A percentile compares a stretch with the other conserved stretches of the same genome.
Conservation (phyloP, 306 rosid species). For the Trichosanthes cucumerina region DNA sequence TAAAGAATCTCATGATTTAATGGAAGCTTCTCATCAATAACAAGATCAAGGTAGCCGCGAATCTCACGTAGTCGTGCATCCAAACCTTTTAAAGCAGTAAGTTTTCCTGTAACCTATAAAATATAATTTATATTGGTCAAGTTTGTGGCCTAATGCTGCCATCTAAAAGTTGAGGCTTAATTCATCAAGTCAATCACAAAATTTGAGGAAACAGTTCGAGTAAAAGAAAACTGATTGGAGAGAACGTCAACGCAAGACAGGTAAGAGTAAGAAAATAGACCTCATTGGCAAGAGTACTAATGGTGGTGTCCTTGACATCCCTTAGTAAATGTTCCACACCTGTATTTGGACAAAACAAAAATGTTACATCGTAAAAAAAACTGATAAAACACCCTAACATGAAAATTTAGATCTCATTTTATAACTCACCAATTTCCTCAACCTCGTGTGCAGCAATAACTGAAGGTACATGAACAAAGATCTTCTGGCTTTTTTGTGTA, state of each 20-base stretch:
- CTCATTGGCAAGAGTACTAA: constrained; percentile 87
- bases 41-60: constrained; percentile 71
- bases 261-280: constrained; percentile 14
- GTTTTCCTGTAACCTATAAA: constrained; percentile 68
- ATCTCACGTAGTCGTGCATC: constrained; percentile 73
- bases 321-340: constrained; percentile 89
- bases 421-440: constrained; percentile 69
- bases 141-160: neutral
- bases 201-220: neutral
- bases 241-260: neutral
- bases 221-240: neutral
- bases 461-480: constrained; percentile 74
- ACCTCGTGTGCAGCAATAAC: constrained; percentile 92
- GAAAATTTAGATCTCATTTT: constrained; percentile 1
- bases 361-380: neutral
- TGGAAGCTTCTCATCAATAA: constrained; percentile 65
- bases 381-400: neutral
- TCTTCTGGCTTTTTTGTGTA: constrained; percentile 84
- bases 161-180: neutral
- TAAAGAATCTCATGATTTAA: constrained; percentile 84
- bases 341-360: constrained; percentile 22
- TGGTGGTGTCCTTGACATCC: constrained; percentile 69
- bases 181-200: neutral
- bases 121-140: constrained; percentile 1
- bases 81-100: constrained; percentile 82